Base-by-base conservation (phyloP, 1,139 yeast species). In the Candida smagusa region DNA sequence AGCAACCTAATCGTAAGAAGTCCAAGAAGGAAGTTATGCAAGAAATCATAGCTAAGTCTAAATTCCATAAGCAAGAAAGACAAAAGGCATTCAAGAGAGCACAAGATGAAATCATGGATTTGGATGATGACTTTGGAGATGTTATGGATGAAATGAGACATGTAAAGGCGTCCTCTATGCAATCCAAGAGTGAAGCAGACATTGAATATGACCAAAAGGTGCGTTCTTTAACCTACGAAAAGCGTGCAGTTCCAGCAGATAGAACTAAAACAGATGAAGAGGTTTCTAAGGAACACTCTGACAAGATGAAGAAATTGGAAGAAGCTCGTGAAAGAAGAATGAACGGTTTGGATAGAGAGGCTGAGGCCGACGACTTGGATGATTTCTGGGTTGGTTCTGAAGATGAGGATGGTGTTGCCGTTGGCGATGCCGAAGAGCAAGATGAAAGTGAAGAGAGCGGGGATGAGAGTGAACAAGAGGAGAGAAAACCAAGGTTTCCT, bases 11-110 rank as follows among this genome's bases (percentile, higher is more conserved):
- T 23, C 76, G 80, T 43, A 87, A 84, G 59, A 94, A 89, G 65
- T 77, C 92, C 23, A 90, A 92, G 57, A 86, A 88, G 31, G 98
- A 94, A 59, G 95, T 94, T 30, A 92, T 94, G 98, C 82, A 87
- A 52, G 99, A 94, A 60, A 79, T 94, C 39, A 92, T 94, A 46
- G 96, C 97, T 30, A 94, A 94, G 61, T 88, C 97, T 8, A 94
- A 94, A 58, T 79, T 80, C 58, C 79, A 90, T 63, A 92, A 89
- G 57, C 83, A 82, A 35, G 95, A 89, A 61, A 79, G 98, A 54
- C 97, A 94, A 62, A 68, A 74, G 54, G 78, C 81, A 35, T 86
- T 85, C 50, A 82, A 81, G 37, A 77, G 81, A 53, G 76, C 84
- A 30, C 84, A 80, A 50, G 83, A 79, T 32, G 74, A 80, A 22